Conservation (phyloP, 148 eudicot species). For the Fagopyrum homotropicum region DNA sequence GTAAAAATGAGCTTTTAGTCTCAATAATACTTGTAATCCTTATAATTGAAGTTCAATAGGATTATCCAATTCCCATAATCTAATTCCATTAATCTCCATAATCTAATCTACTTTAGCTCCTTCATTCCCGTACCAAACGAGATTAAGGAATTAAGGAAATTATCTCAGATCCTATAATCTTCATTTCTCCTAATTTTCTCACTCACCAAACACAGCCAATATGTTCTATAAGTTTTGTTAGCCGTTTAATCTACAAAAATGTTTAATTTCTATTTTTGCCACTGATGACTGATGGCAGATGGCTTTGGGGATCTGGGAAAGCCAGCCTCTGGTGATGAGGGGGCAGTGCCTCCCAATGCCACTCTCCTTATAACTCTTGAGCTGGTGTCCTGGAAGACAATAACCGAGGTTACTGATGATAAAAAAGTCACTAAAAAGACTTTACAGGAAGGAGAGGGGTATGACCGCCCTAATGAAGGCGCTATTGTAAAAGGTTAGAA, state of each 20-base stretch:
- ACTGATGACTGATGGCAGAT: conserved; percentile 44
- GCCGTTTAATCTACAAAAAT: neutral
- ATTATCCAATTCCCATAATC: too few species aligned
- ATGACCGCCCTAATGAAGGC: conserved; percentile 14
- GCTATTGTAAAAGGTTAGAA: conserved; percentile 72
- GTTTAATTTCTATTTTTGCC: neutral
- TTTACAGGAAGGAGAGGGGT: conserved; percentile 76
- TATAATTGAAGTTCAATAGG: too few species aligned
- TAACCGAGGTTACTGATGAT: conserved; percentile 68
- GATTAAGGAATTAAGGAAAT: too few species aligned
- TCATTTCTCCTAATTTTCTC: too few species aligned
- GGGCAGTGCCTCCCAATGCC: conserved; percentile 82
- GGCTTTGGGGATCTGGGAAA: conserved; percentile 94
- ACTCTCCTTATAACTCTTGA: conserved; percentile 61
- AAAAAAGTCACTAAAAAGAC: conserved; percentile 87
- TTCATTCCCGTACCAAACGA: too few species aligned
- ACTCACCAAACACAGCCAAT: conserved; percentile 15
- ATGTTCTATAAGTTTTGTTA: conserved; percentile 3
- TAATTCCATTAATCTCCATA: too few species aligned
- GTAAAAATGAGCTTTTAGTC: too few species aligned
- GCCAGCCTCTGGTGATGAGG: conserved; percentile 63
- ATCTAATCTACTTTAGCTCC: too few species aligned
- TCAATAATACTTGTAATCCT: too few species aligned
- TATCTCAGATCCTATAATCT: too few species aligned
- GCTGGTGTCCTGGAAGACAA: conserved; percentile 82